These are phyloP conservation scores for Cucurbita argyrosperma DNA, from an alignment of 306 rosid genomes.

Conservation along the genomic window DNA sequence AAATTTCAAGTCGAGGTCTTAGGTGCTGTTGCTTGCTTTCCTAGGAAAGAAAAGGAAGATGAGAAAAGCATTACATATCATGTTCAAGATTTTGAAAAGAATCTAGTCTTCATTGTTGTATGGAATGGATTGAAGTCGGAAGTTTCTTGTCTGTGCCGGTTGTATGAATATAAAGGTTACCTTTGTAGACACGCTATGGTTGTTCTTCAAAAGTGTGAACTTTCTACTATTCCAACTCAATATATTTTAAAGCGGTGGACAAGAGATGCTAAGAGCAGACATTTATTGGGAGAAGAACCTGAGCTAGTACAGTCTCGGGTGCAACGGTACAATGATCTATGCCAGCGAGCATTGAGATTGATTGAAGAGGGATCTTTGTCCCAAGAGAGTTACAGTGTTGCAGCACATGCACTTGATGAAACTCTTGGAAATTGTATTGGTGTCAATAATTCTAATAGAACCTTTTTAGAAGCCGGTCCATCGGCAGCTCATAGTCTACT, in stretches of 20 bases:
- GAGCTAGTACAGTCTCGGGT: constrained; percentile 46
- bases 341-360: constrained; percentile 63
- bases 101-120: constrained; percentile 49
- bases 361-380: constrained; percentile 78
- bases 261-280: constrained; percentile 63
- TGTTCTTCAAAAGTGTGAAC: constrained; percentile 81
- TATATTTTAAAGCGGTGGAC: constrained; percentile 91
- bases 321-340: constrained; percentile 65
- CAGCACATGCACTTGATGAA: constrained; percentile 55
- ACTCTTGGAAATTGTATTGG: constrained; percentile 50
- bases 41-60: constrained; percentile 67
- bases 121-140: constrained; percentile 61
- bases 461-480: constrained; percentile 55
- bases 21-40: constrained; percentile 93
- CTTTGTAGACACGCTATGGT: constrained; percentile 92
- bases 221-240: constrained; percentile 59
- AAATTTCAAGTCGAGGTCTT: constrained; percentile 88
- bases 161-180: constrained; percentile 84
- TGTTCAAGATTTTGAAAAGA: constrained; percentile 77
- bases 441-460: constrained; percentile 46
- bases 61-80: constrained; percentile 33
- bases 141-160: constrained; percentile 68
- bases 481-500: constrained; percentile 59
- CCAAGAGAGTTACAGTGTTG: constrained; percentile 72
- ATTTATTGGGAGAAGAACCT: constrained; percentile 47